These are phyloP conservation scores for Yamadazyma triangularis DNA, from an alignment of 1,139 yeast species.

Conservation along the genomic window DNA sequence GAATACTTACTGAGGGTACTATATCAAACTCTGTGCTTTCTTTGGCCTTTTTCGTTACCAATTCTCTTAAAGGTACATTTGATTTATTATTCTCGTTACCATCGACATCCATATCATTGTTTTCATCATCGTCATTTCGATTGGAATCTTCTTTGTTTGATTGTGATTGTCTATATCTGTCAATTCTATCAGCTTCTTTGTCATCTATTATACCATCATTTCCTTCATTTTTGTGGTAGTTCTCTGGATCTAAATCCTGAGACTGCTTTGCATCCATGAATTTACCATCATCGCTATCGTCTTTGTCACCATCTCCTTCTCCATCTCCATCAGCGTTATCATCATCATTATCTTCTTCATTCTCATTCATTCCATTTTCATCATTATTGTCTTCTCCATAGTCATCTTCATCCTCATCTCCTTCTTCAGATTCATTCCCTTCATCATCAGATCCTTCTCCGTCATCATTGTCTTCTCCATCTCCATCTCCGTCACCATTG, in stretches of 20 bases:
- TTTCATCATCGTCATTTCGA: conserved; percentile 1
- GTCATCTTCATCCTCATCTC: conserved; percentile 15
- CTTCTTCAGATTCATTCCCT: conserved; percentile 18
- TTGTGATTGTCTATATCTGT: conserved; percentile 7
- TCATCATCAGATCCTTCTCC: conserved; percentile 14
- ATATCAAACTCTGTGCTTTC: conserved; percentile 52
- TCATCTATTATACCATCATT: conserved; percentile 7
- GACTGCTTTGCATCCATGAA: conserved; percentile 18
- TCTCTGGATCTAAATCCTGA: conserved; percentile 1
- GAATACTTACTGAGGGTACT: conserved; percentile 68
- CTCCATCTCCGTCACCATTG: conserved; percentile 15
- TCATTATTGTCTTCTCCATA: conserved; percentile 21
- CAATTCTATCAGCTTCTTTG: conserved; percentile 5
- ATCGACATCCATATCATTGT: conserved; percentile 11
- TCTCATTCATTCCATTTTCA: conserved; percentile 17
- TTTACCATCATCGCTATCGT: conserved; percentile 13
- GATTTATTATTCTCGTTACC: conserved; percentile 3
- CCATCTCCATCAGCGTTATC: conserved; percentile 14
- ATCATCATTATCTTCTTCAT: conserved; percentile 13
- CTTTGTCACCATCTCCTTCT: conserved; percentile 14
- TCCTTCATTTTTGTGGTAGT: conserved; percentile 3
- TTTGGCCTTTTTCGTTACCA: conserved; percentile 38
- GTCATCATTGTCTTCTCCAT: conserved; percentile 15
- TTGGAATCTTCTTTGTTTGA: conserved; percentile 1
- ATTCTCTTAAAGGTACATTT: conserved; percentile 24